phyloP scores from a whole-genome alignment of 352 stramenopile genomes.

The Pythium brassicae region DNA sequence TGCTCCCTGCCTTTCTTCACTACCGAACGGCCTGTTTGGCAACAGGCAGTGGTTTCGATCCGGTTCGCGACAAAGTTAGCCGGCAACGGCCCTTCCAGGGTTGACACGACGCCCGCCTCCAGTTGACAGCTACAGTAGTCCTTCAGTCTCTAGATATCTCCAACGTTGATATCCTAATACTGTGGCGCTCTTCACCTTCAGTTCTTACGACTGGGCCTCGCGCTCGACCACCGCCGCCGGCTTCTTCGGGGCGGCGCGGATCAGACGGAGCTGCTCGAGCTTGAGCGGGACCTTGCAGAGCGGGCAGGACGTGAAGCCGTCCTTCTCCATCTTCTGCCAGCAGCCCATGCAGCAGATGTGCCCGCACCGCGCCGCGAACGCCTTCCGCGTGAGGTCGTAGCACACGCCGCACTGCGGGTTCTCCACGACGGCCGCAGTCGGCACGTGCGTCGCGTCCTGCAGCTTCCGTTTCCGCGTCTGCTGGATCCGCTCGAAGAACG shows the following conservation, averaged over 20 bases:
- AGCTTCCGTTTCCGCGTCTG: conserved; percentile 57
- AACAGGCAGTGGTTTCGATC: too few relatives aligned
- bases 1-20: too few relatives aligned
- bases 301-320: conserved; percentile 69
- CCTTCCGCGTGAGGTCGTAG: conserved; percentile 77
- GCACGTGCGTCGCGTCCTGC: conserved; percentile 14
- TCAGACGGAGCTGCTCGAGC: conserved; percentile 62
- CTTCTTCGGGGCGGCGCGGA: conserved; percentile 49
- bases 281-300: conserved; percentile 75
- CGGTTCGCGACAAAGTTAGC: too few relatives aligned
- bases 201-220: too few relatives aligned
- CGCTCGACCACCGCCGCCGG: too few relatives aligned
- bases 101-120: too few relatives aligned
- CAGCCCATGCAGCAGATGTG: conserved; percentile 82
- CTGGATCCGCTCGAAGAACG: conserved; percentile 67
- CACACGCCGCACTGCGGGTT: conserved; percentile 83
- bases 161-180: too few relatives aligned
- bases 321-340: conserved; percentile 84
- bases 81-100: too few relatives aligned
- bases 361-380: conserved; percentile 70
- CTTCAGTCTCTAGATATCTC: too few relatives aligned
- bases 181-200: too few relatives aligned
- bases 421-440: conserved; percentile 51
- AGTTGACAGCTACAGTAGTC: too few relatives aligned
- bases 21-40: too few relatives aligned